phyloP scores from a whole-genome alignment of 345 rosid species.

The Laguncularia racemosa region DNA sequence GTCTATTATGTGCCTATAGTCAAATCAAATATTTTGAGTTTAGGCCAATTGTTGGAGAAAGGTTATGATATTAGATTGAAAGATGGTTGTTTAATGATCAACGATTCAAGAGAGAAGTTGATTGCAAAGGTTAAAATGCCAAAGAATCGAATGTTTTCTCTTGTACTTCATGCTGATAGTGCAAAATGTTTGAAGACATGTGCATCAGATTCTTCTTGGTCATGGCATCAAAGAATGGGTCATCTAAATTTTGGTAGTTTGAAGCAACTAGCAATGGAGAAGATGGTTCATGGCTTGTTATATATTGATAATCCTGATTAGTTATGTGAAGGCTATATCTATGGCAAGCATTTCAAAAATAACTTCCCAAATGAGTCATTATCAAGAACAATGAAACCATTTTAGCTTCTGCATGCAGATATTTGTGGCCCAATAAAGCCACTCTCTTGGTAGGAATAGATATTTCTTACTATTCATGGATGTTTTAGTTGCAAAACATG shows the following conservation, averaged over 20 bases:
- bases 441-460: background rate
- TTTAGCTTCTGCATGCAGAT: background rate
- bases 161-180: background rate
- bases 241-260: slow-evolving; percentile 7
- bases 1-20: too few species aligned
- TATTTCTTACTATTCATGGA: background rate
- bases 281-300: slow-evolving; percentile 6
- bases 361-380: background rate
- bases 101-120: too few species aligned
- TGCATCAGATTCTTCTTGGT: background rate
- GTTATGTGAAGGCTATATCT: background rate
- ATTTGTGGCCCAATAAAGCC: background rate
- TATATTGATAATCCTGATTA: background rate
- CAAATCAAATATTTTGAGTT: too few species aligned
- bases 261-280: background rate
- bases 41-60: too few species aligned
- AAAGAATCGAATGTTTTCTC: background rate
- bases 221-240: background rate
- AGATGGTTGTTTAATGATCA: too few species aligned
- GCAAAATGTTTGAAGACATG: background rate
- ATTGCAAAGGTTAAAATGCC: too few species aligned
- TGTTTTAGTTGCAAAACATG: background rate
- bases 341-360: background rate
- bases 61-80: too few species aligned
- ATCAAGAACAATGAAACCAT: background rate